These are phyloP conservation scores for Mycena indigotica DNA, from an alignment of 768 basidiomycete genomes.

Conservation along the genomic window DNA sequence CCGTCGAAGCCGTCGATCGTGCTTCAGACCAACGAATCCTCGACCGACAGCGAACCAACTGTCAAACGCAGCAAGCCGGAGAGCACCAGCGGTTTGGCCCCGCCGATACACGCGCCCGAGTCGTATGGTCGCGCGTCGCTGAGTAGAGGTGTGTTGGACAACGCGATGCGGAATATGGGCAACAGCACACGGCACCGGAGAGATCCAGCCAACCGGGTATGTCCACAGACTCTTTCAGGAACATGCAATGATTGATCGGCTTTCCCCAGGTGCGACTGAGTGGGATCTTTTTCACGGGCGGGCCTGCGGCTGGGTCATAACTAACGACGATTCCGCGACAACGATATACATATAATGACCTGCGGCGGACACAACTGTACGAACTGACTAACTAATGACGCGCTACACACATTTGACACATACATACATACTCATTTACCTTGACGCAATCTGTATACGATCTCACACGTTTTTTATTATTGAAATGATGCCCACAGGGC, in stretches of 20 bases:
- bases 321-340: too few species aligned
- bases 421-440: too few species aligned
- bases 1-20: not conserved
- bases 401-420: too few species aligned
- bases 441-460: too few species aligned
- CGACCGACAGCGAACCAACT: constrained; percentile 31
- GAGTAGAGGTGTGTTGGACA: constrained; percentile 79
- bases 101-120: constrained; percentile 30
- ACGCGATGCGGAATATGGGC: constrained; percentile 80
- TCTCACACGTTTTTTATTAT: too few species aligned
- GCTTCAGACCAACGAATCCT: not conserved
- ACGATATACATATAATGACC: too few species aligned
- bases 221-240: not conserved
- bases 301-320: not conserved
- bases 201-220: not conserved
- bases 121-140: constrained; percentile 54
- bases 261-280: not conserved
- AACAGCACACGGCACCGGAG: not conserved
- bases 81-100: constrained; percentile 30
- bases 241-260: not conserved
- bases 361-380: too few species aligned
- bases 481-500: too few species aligned
- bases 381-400: too few species aligned
- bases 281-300: not conserved
- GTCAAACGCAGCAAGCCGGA: too few species aligned